These are phyloP conservation scores for Saururus chinensis DNA, from an alignment of 164 flowering plant species.

Conservation along the genomic window DNA sequence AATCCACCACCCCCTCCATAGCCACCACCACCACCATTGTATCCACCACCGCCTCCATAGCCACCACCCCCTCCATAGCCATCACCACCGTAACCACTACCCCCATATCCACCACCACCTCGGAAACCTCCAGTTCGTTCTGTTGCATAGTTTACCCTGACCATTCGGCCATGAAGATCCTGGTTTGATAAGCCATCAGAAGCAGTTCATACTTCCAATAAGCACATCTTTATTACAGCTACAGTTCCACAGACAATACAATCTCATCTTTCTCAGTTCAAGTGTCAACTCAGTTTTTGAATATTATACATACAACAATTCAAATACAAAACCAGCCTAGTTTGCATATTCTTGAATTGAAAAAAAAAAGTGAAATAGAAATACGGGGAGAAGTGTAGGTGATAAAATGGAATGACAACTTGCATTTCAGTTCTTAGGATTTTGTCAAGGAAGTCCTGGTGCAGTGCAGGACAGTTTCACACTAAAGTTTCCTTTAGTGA, in stretches of 20 bases:
- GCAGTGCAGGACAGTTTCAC: not conserved
- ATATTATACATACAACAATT: not conserved
- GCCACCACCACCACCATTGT: not conserved
- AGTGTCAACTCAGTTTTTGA: not conserved
- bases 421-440: not conserved
- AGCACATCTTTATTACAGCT: not conserved
- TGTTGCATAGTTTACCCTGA: constrained; percentile 69
- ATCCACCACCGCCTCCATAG: not conserved
- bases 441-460: not conserved
- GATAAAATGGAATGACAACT: not conserved
- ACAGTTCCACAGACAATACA: not conserved
- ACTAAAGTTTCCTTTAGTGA: not conserved
- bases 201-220: not conserved
- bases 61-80: constrained; percentile 1
- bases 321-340: too few species aligned
- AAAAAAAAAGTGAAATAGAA: not conserved
- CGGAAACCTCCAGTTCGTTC: constrained; percentile 30
- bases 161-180: constrained; percentile 70
- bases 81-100: constrained; percentile 3
- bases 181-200: constrained; percentile 6
- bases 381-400: not conserved
- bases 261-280: not conserved
- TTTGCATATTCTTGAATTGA: not conserved
- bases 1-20: not conserved
- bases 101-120: constrained; percentile 10